Conservation (phyloP, 2,329 filamentous ascomycete species). For the Cryphonectria naterciae region DNA sequence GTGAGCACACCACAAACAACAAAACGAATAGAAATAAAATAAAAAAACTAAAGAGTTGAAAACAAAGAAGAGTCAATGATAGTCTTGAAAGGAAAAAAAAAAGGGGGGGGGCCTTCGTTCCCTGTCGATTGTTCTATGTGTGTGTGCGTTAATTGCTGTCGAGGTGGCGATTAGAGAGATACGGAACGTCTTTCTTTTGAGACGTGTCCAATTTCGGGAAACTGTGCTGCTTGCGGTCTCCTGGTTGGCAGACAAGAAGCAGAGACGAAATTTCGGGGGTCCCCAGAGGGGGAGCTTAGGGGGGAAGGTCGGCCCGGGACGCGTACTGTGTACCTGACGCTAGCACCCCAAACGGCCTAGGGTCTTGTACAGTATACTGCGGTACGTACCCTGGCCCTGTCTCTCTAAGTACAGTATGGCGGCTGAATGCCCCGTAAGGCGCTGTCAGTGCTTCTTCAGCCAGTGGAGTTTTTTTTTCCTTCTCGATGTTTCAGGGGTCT, state of each 20-base stretch:
- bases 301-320: slow-evolving; percentile 11
- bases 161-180: not conserved
- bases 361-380: not conserved
- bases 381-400: not conserved
- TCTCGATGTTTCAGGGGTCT: not conserved
- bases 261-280: not conserved
- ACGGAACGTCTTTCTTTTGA: slow-evolving; percentile 3
- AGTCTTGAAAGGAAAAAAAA: not conserved
- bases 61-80: not conserved
- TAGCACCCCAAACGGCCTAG: slow-evolving; percentile 7
- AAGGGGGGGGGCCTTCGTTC: not conserved
- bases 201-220: slow-evolving; percentile 29
- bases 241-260: not conserved
- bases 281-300: not conserved
- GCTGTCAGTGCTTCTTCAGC: not conserved
- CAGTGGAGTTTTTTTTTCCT: not conserved
- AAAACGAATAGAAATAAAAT: not conserved
- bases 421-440: not conserved
- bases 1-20: not conserved
- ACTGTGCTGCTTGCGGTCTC: not conserved
- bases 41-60: not conserved
- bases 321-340: slow-evolving; percentile 13
- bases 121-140: not conserved
- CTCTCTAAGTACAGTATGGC: not conserved
- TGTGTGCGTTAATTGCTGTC: not conserved